phyloP scores from a whole-genome alignment of 2,329 filamentous ascomycete genomes.

The Talaromyces sp. region DNA sequence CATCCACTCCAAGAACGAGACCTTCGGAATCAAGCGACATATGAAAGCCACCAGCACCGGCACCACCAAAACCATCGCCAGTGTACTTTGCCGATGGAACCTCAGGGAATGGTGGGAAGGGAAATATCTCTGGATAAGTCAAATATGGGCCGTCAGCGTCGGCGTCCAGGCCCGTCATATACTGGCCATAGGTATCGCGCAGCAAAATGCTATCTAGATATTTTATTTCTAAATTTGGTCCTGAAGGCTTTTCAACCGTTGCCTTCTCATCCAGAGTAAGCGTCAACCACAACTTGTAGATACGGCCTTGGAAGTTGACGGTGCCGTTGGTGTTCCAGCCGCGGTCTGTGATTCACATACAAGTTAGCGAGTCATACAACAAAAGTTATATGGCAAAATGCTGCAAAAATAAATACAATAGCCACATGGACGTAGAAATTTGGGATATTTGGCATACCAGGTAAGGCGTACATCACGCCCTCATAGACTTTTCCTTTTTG shows the following conservation, averaged over 20 bases:
- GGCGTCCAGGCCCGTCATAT: slow-evolving; percentile 64
- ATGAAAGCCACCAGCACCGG: slow-evolving; percentile 58
- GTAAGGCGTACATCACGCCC: slow-evolving; percentile 62
- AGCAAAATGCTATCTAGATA: slow-evolving; percentile 67
- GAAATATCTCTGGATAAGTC: slow-evolving; percentile 38
- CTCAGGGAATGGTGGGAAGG: slow-evolving; percentile 54
- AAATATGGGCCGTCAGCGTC: slow-evolving; percentile 52
- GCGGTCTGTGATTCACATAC: slow-evolving; percentile 23
- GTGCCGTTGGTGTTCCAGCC: slow-evolving; percentile 67
- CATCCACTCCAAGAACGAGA: slow-evolving; percentile 59
- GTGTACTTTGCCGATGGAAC: slow-evolving; percentile 63
- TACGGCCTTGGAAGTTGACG: slow-evolving; percentile 64
- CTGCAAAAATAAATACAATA: neutral
- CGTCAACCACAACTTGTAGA: slow-evolving; percentile 65
- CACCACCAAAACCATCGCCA: slow-evolving; percentile 66
- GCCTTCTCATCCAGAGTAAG: slow-evolving; percentile 56
- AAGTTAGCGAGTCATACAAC: neutral
- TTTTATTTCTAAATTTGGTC: slow-evolving; percentile 60
- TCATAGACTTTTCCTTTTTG: slow-evolving; percentile 55
- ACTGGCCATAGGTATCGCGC: slow-evolving; percentile 60
- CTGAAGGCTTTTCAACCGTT: slow-evolving; percentile 53
- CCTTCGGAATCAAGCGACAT: slow-evolving; percentile 67
- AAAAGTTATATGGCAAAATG: neutral
- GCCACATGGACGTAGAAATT: neutral
- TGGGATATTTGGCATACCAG: slow-evolving; percentile 45